Conservation (phyloP, 176 grass and related monocot genomes). For the Sorghum bicolor region DNA sequence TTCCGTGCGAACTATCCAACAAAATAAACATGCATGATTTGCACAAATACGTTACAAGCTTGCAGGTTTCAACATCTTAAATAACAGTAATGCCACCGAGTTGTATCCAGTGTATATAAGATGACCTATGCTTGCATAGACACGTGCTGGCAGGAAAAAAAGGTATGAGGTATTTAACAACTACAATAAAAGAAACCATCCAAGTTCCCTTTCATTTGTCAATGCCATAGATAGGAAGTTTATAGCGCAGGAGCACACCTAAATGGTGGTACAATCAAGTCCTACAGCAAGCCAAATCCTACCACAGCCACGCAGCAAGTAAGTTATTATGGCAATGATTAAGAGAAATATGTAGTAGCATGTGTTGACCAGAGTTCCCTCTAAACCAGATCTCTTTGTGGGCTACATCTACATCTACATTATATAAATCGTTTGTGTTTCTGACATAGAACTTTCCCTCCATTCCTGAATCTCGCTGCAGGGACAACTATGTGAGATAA, state of each 20-base stretch:
- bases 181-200: background rate
- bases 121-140: background rate
- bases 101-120: background rate
- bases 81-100: background rate
- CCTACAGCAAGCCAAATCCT: constrained; percentile 2
- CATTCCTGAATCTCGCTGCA: background rate
- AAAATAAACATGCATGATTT: background rate
- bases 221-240: background rate
- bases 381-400: background rate
- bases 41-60: background rate
- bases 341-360: constrained; percentile 1
- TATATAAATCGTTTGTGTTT: constrained; percentile 16
- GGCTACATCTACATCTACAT: background rate
- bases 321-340: constrained; percentile 19
- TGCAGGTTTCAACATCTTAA: background rate
- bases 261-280: background rate
- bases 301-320: background rate
- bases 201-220: background rate
- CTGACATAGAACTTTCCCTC: constrained; percentile 10
- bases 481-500: background rate
- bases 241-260: background rate
- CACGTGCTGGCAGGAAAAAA: background rate
- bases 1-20: background rate
- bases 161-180: background rate
- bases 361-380: background rate